Evolutionary conservation across 2,329 filamentous ascomycete species (phyloP).

Genomic region (Blastomyces parvus): DNA sequence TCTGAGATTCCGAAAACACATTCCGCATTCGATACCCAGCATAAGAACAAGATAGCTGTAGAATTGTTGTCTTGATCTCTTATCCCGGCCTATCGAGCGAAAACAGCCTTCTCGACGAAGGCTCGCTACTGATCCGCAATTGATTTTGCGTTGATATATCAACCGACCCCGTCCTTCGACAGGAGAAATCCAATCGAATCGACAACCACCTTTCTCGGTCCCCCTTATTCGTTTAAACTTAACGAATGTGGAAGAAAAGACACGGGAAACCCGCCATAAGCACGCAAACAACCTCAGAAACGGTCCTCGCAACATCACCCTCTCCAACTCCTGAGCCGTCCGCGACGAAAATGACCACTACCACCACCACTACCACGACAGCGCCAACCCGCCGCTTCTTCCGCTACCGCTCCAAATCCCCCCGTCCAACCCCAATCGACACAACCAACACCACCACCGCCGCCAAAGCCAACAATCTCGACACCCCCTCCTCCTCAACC

Average conservation of each 20-base stretch:
- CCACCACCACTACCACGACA: slow-evolving; percentile 5
- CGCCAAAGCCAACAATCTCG: slow-evolving; percentile 7
- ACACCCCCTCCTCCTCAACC: background rate
- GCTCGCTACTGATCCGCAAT: background rate
- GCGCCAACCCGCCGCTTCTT: slow-evolving; percentile 14
- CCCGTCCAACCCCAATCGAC: slow-evolving; percentile 18
- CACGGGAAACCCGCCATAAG: background rate
- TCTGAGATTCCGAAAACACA: background rate
- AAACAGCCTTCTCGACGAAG: background rate
- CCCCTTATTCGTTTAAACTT: background rate
- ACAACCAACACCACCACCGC: slow-evolving; percentile 15
- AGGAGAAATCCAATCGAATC: slow-evolving; percentile 2
- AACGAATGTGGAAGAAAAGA: slow-evolving; percentile 6
- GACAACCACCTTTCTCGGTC: background rate
- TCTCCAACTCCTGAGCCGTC: slow-evolving; percentile 5
- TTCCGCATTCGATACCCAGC: background rate
- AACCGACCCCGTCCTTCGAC: background rate
- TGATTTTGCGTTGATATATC: background rate
- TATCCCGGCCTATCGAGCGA: background rate
- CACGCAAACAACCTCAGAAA: background rate
- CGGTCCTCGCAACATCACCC: background rate
- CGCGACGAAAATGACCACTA: background rate
- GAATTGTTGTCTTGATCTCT: slow-evolving; percentile 1
- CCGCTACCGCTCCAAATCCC: slow-evolving; percentile 18
- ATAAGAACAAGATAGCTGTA: slow-evolving; percentile 1